Conservation (phyloP, 164 flowering plant species). For the Warburgia ugandensis region DNA sequence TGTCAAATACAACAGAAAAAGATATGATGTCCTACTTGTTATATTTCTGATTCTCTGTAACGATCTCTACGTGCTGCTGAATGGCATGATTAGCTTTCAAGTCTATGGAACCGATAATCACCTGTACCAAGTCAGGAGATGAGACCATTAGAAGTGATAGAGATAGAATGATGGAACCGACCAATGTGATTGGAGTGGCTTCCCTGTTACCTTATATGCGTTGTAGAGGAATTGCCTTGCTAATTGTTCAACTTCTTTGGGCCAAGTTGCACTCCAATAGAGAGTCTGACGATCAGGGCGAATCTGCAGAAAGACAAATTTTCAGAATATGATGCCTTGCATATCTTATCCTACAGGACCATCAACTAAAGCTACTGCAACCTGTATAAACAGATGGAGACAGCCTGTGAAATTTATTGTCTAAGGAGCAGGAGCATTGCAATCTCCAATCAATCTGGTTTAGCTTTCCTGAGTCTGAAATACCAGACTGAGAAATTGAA, state of each 20-base stretch:
- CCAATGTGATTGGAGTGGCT: neutral
- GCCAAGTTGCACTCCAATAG: conserved; percentile 99
- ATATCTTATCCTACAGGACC: neutral
- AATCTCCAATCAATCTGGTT: no score
- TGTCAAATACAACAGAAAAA: neutral
- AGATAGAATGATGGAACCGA: neutral
- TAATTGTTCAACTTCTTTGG: conserved; percentile 96
- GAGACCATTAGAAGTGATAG: neutral
- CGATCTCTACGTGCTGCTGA: conserved; percentile 83
- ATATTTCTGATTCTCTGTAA: conserved; percentile 91
- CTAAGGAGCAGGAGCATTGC: no score
- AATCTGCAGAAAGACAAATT: conserved; percentile 42
- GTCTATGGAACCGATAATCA: conserved; percentile 83
- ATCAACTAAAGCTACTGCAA: neutral
- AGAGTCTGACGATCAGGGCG: conserved; percentile 99
- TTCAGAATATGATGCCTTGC: neutral
- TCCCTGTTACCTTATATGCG: conserved; percentile 62
- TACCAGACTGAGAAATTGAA: no score
- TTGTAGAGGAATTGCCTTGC: conserved; percentile 71
- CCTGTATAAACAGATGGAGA: neutral
- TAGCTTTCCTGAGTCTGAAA: no score
- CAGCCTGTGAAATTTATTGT: neutral
- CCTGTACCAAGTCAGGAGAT: conserved; percentile 35
- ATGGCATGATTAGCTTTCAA: conserved; percentile 97
- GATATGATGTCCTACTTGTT: conserved; percentile 48